phyloP scores from a whole-genome alignment of 139 green algal species.

The Micromonas pusilla region DNA sequence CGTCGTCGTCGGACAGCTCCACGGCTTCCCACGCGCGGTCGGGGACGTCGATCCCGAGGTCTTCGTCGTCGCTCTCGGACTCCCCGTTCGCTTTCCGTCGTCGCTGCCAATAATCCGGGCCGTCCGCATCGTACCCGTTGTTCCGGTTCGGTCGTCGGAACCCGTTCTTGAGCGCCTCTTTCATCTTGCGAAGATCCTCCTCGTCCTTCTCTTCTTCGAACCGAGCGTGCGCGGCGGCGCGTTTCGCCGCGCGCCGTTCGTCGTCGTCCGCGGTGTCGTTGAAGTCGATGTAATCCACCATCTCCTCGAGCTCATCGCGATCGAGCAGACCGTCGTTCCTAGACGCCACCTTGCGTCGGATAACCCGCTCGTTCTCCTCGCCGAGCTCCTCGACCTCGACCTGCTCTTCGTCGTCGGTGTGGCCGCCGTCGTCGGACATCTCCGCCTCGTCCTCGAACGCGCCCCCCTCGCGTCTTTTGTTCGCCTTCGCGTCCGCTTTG shows the following conservation, averaged over 20 bases:
- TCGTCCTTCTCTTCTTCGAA: conserved; percentile 1
- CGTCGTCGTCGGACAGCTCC: not conserved
- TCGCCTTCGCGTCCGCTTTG: not conserved
- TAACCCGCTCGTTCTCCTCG: not conserved
- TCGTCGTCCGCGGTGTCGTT: not conserved
- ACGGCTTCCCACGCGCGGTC: not conserved
- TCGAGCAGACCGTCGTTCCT: not conserved
- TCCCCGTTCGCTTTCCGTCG: not conserved
- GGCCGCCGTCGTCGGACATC: conserved; percentile 18
- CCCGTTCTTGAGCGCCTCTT: conserved; percentile 7
- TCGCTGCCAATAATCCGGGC: not conserved
- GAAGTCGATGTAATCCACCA: conserved; percentile 13
- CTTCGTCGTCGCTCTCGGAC: not conserved
- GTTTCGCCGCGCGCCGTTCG: not conserved
- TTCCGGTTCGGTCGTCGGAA: not conserved
- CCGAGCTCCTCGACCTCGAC: conserved; percentile 1
- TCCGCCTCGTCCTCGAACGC: conserved; percentile 14
- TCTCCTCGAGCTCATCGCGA: conserved; percentile 9
- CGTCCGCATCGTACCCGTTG: not conserved
- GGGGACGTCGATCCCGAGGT: not conserved
- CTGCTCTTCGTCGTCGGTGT: conserved; percentile 20
- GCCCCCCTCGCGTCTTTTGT: not conserved
- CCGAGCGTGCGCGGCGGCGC: not conserved
- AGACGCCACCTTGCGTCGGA: not conserved
- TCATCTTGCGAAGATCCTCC: conserved; percentile 1